Conservation (phyloP, 306 rosid genomes). For the Begonia masoniana region DNA sequence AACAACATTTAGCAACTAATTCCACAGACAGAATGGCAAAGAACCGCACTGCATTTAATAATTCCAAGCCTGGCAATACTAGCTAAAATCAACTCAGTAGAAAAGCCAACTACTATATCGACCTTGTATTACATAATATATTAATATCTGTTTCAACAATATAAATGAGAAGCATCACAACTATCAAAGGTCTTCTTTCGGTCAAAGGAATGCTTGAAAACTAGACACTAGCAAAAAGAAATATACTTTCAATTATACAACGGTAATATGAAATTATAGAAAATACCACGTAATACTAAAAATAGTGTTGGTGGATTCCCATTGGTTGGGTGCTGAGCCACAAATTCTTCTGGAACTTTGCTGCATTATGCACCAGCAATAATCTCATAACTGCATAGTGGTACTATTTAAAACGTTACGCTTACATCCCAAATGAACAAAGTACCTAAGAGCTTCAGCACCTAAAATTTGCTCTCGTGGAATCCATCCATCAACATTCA, state of each 20-base stretch:
- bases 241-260: neutral
- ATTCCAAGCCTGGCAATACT: too few relatives aligned
- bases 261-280: slow-evolving; percentile 6
- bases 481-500: slow-evolving; percentile 97
- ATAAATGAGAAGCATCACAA: too few relatives aligned
- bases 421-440: slow-evolving; percentile 9
- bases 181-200: too few relatives aligned
- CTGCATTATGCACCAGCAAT: slow-evolving; percentile 36
- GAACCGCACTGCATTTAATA: too few relatives aligned
- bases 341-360: slow-evolving; percentile 76
- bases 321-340: slow-evolving; percentile 82
- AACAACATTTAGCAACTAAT: too few relatives aligned
- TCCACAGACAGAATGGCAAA: too few relatives aligned
- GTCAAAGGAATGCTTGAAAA: neutral
- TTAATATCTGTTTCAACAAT: too few relatives aligned
- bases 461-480: slow-evolving; percentile 99
- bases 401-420: slow-evolving; percentile 6
- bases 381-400: slow-evolving; percentile 10
- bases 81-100: too few relatives aligned
- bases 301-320: slow-evolving; percentile 93
- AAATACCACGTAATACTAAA: slow-evolving; percentile 62
- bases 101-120: too few relatives aligned
- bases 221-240: neutral
- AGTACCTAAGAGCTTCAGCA: slow-evolving; percentile 78
- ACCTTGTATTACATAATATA: too few relatives aligned